Base-by-base conservation (phyloP, 495 filamentous ascomycete genomes). In the Trichoderma erinaceum region DNA sequence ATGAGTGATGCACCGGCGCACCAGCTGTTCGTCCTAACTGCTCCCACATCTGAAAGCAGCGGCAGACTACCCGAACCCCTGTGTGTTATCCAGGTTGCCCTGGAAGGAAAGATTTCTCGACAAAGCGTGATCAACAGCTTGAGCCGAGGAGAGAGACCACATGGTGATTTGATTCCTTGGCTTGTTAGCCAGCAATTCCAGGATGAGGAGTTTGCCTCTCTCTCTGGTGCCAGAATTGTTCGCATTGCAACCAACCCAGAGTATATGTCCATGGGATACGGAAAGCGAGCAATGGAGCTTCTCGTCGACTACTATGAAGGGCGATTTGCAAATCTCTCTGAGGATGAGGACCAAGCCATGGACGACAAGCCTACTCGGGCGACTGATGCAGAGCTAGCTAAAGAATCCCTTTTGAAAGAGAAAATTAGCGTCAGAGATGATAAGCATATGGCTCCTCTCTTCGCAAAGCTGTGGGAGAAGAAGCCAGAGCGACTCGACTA, bases 1-100 rank as follows among this genome's bases (percentile, higher is more conserved):
- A 95, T 99, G 90, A 93, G 90, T 71, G 96, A 99, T 79, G 95
- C 96, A 8, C 96, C 96, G 13, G 94, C 95, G 0, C 96, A 99
- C 74, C 93, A 98, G 77, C 88, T 99, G 21, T 98, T 92, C 73
- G 96, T 97, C 38, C 88, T 99, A 44, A 92, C 96, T 5, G 91
- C 93, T 7, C 94, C 95, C 0, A 88, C 96, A 27, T 83, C 89
- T 43, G 92, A 94, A 71, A 85, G 89, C 43, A 87, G 82, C 35
- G 86, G 87, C 27, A 87, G 90, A 61, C 79, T 99, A 5, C 96
- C 96, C 0, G 96, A 99, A 75, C 95, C 96, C 5, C 84, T 98
- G 13, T 96, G 92, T 70, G 95, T 98, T 2, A 89, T 99, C 66
- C 96, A 99, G 74, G 89, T 99, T 48, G 90, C 95, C 0, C 84